A percentile compares a stretch with the other conserved stretches of the same genome.
Evolutionary conservation across 768 basidiomycete genomes (phyloP).

Genomic region (Lactarius trivialis): DNA sequence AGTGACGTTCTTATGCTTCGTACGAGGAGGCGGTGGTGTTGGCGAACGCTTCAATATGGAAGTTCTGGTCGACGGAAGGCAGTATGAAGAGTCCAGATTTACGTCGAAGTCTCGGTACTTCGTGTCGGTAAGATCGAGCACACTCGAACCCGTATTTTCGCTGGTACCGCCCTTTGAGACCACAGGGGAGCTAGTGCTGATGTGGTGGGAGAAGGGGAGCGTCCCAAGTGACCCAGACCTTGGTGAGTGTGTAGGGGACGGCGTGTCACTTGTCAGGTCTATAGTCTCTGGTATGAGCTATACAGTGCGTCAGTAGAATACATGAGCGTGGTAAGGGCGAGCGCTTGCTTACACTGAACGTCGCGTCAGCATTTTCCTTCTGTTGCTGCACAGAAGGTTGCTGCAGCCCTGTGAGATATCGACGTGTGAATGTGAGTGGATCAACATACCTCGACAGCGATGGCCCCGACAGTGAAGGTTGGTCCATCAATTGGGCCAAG

Average conservation of each 20-base stretch:
- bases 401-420: not conserved
- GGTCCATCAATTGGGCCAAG: slow-evolving; percentile 6
- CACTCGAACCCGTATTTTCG: slow-evolving; percentile 1
- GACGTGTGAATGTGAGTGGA: not conserved
- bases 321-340: not conserved
- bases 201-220: not conserved
- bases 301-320: not conserved
- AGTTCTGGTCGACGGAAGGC: slow-evolving; percentile 4
- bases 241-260: not conserved
- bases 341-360: not conserved
- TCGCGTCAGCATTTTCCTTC: not conserved
- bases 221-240: not conserved
- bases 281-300: slow-evolving; percentile 7
- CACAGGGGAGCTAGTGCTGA: not conserved
- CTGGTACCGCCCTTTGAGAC: not conserved
- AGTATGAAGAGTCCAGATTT: slow-evolving; percentile 15
- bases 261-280: slow-evolving; percentile 11
- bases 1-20: slow-evolving; percentile 18
- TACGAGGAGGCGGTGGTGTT: slow-evolving; percentile 7
- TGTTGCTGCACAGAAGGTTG: not conserved
- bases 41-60: not conserved
- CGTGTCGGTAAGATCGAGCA: slow-evolving; percentile 1
- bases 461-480: slow-evolving; percentile 1
- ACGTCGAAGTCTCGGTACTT: slow-evolving; percentile 18
- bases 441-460: slow-evolving; percentile 1